Evolutionary conservation across 2,329 filamentous ascomycete species (phyloP).

Genomic region (Clonostachys rhizophaga): DNA sequence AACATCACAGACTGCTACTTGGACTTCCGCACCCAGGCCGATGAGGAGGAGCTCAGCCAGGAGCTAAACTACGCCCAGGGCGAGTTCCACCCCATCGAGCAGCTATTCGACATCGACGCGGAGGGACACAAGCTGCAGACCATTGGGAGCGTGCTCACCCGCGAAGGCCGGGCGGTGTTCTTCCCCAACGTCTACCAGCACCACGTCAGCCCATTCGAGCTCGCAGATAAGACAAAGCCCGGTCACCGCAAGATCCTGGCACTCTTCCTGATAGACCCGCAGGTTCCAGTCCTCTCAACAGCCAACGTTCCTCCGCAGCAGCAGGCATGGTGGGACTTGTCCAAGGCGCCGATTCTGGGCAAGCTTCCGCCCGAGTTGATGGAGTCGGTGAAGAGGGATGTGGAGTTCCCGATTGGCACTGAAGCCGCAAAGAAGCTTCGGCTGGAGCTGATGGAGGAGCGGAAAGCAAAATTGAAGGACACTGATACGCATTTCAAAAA

Average conservation of each 20-base stretch:
- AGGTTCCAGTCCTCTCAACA: slow-evolving; percentile 34
- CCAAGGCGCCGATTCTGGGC: neutral
- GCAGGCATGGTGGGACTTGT: slow-evolving; percentile 24
- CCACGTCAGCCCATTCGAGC: slow-evolving; percentile 42
- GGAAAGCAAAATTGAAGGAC: slow-evolving; percentile 5
- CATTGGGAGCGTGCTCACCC: slow-evolving; percentile 41
- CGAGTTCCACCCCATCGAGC: slow-evolving; percentile 23
- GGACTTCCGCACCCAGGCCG: slow-evolving; percentile 39
- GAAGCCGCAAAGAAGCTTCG: slow-evolving; percentile 13
- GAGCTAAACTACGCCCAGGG: slow-evolving; percentile 20
- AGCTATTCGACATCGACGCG: slow-evolving; percentile 23
- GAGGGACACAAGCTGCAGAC: slow-evolving; percentile 16
- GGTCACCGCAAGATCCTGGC: slow-evolving; percentile 57
- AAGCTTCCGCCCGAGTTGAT: slow-evolving; percentile 12
- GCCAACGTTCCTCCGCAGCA: slow-evolving; percentile 39
- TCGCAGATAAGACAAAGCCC: slow-evolving; percentile 42
- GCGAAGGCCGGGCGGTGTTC: slow-evolving; percentile 41
- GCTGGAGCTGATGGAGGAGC: slow-evolving; percentile 17
- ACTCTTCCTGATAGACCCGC: slow-evolving; percentile 57
- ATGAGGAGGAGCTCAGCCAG: slow-evolving; percentile 5
- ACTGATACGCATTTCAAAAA: too few relatives aligned
- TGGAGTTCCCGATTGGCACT: slow-evolving; percentile 12
- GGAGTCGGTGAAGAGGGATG: slow-evolving; percentile 9
- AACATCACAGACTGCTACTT: slow-evolving; percentile 53
- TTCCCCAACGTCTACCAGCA: slow-evolving; percentile 54